These are phyloP conservation scores for Fusarium sp. DNA, from an alignment of 2,329 filamentous ascomycete species.

Conservation along the genomic window DNA sequence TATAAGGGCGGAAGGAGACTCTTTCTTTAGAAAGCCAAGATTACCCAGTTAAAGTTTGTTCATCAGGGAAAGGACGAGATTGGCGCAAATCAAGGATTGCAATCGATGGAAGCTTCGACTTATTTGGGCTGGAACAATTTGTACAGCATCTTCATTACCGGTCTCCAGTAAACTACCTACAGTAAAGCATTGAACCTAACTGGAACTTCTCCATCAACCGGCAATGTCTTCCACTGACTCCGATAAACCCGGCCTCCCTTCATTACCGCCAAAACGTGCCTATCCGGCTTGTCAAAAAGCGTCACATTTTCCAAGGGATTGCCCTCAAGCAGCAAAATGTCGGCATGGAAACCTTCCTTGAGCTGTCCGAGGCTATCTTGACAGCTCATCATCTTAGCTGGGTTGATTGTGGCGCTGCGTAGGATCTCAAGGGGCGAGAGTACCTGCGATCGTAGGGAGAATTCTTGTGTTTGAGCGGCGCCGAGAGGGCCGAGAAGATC, in stretches of 20 bases:
- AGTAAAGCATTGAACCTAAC: slow-evolving; percentile 17
- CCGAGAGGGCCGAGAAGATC: slow-evolving; percentile 48
- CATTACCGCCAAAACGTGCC: slow-evolving; percentile 65
- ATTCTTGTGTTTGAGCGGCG: slow-evolving; percentile 52
- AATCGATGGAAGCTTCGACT: no score
- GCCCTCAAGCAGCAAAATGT: slow-evolving; percentile 65
- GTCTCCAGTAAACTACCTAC: background rate
- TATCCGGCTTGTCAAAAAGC: slow-evolving; percentile 61
- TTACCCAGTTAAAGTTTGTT: no score
- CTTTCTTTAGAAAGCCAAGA: no score
- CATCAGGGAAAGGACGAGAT: no score
- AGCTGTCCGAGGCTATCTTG: slow-evolving; percentile 65
- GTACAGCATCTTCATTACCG: no score
- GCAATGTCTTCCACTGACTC: slow-evolving; percentile 42
- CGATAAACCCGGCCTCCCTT: slow-evolving; percentile 62
- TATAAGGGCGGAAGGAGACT: no score
- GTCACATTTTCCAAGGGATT: slow-evolving; percentile 70
- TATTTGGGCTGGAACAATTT: no score
- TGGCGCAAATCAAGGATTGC: no score
- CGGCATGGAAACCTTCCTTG: slow-evolving; percentile 64
- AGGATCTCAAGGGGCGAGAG: slow-evolving; percentile 44
- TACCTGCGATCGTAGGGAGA: slow-evolving; percentile 44
- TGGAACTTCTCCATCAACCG: slow-evolving; percentile 33
- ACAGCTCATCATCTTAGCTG: slow-evolving; percentile 64
- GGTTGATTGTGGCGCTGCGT: slow-evolving; percentile 59